Evolutionary conservation across 495 filamentous ascomycete genomes (phyloP).

Genomic region (Penicillium dipodomyicola): DNA sequence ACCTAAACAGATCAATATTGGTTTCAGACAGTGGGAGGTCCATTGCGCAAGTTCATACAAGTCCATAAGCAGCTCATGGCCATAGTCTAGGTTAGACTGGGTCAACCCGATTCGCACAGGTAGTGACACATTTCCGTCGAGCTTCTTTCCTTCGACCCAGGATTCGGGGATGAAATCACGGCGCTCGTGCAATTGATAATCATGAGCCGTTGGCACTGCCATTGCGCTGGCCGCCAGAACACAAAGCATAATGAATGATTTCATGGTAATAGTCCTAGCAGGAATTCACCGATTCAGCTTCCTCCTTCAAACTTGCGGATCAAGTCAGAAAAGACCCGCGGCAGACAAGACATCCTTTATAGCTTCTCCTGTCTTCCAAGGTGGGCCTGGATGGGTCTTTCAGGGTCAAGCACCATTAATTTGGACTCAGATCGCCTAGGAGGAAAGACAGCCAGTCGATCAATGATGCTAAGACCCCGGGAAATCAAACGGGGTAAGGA

Average conservation of each 20-base stretch:
- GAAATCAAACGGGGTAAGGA: constrained; percentile 4
- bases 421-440: background rate
- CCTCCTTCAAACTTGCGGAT: background rate
- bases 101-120: constrained; percentile 56
- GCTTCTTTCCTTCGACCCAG: constrained; percentile 33
- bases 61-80: constrained; percentile 54
- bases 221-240: constrained; percentile 25
- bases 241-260: constrained; percentile 30
- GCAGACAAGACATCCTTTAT: constrained; percentile 14
- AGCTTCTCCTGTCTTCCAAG: background rate
- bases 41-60: constrained; percentile 32
- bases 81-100: constrained; percentile 52
- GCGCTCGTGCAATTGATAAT: constrained; percentile 45
- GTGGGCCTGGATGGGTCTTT: constrained; percentile 18
- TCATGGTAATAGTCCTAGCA: constrained; percentile 26
- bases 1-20: constrained; percentile 21
- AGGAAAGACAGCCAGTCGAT: constrained; percentile 15
- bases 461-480: constrained; percentile 19
- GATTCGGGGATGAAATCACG: constrained; percentile 32
- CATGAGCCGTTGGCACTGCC: constrained; percentile 30
- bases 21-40: background rate
- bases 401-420: constrained; percentile 4
- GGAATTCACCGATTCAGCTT: background rate
- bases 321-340: background rate
- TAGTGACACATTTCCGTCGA: constrained; percentile 36